phyloP scores from a whole-genome alignment of 345 rosid genomes.

The Salix caprea region DNA sequence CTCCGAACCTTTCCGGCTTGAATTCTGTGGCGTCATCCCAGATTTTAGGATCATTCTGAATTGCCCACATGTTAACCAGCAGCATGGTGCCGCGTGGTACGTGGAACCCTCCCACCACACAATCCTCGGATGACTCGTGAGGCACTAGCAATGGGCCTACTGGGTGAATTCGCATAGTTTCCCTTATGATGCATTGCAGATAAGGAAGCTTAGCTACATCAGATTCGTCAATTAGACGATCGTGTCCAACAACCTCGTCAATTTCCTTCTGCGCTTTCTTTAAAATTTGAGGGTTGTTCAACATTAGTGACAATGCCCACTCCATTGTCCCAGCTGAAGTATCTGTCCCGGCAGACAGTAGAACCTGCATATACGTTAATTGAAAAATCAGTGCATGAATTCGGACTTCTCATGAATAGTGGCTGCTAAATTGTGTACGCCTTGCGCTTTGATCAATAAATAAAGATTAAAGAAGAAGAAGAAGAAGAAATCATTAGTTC shows the following conservation, averaged over 20 bases:
- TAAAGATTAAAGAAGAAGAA: too few species aligned
- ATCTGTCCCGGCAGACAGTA: slow-evolving; percentile 22
- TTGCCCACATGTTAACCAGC: slow-evolving; percentile 36
- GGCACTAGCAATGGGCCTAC: slow-evolving; percentile 39
- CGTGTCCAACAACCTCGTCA: slow-evolving; percentile 13
- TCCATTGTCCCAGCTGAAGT: slow-evolving; percentile 21
- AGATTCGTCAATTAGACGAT: slow-evolving; percentile 22
- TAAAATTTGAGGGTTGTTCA: slow-evolving; percentile 29
- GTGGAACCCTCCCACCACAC: slow-evolving; percentile 30
- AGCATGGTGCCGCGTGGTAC: slow-evolving; percentile 37
- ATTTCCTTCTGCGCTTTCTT: slow-evolving; percentile 29
- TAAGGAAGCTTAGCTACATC: slow-evolving; percentile 29
- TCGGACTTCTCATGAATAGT: too few species aligned
- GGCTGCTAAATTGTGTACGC: background rate
- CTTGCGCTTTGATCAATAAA: too few species aligned
- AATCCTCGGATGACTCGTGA: slow-evolving; percentile 36
- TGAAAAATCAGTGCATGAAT: too few species aligned
- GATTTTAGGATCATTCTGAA: slow-evolving; percentile 32
- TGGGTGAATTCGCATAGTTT: slow-evolving; percentile 46
- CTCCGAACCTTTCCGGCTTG: slow-evolving; percentile 42
- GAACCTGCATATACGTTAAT: background rate
- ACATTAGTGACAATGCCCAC: slow-evolving; percentile 34
- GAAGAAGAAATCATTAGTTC: too few species aligned
- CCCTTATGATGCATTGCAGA: slow-evolving; percentile 40
- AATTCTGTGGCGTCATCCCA: slow-evolving; percentile 39